These are phyloP conservation scores for Xylaria sp. DNA, from an alignment of 2,329 filamentous ascomycete genomes.

Conservation along the genomic window DNA sequence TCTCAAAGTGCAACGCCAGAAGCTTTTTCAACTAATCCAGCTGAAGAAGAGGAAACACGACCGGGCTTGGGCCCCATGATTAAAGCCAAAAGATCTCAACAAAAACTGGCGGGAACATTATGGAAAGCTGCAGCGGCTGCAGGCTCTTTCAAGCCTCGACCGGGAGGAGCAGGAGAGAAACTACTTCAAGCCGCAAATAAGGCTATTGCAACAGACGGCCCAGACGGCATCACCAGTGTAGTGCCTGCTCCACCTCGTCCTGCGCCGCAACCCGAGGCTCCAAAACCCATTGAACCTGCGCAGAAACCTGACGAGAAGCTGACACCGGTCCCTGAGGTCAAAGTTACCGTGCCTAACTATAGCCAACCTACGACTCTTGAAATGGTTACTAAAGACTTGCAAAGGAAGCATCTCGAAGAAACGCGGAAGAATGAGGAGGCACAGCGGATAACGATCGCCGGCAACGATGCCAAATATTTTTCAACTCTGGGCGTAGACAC, in stretches of 20 bases:
- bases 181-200: slow-evolving; percentile 71
- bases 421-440: slow-evolving; percentile 59
- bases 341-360: slow-evolving; percentile 63
- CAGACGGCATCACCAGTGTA: slow-evolving; percentile 90
- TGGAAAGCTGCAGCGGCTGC: slow-evolving; percentile 83
- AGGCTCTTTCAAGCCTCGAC: slow-evolving; percentile 83
- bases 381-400: slow-evolving; percentile 49
- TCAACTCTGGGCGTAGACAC: slow-evolving; percentile 82
- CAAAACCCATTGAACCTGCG: slow-evolving; percentile 49
- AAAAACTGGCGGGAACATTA: slow-evolving; percentile 79
- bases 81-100: slow-evolving; percentile 77
- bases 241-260: slow-evolving; percentile 78
- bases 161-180: slow-evolving; percentile 86
- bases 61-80: slow-evolving; percentile 92
- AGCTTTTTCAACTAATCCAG: slow-evolving; percentile 46
- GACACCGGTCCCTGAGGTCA: slow-evolving; percentile 66
- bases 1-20: slow-evolving; percentile 46
- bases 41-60: slow-evolving; percentile 57
- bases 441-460: slow-evolving; percentile 71
- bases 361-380: slow-evolving; percentile 57
- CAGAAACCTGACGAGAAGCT: slow-evolving; percentile 51
- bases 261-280: slow-evolving; percentile 52
- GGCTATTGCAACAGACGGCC: slow-evolving; percentile 69
- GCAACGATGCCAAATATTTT: slow-evolving; percentile 83
- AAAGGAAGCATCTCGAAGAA: slow-evolving; percentile 48